phyloP scores from a whole-genome alignment of 2,329 filamentous ascomycete species.

The Hymenoscyphus albidus region DNA sequence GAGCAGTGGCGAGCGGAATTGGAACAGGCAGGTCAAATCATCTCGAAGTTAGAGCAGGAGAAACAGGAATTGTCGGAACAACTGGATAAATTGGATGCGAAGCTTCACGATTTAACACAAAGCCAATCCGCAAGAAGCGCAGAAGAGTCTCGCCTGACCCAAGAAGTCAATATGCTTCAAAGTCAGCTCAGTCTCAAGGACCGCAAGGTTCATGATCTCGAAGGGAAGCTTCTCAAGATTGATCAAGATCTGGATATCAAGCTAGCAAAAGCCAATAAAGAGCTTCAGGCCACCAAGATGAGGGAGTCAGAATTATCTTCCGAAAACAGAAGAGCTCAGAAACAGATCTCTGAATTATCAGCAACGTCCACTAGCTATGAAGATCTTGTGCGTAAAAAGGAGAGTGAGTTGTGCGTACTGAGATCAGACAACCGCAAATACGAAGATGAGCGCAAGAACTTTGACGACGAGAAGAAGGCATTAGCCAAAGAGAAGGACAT shows the following conservation, averaged over 20 bases:
- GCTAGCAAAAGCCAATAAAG: slow-evolving; percentile 71
- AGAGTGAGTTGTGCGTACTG: slow-evolving; percentile 84
- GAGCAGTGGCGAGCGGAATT: slow-evolving; percentile 76
- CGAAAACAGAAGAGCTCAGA: slow-evolving; percentile 78
- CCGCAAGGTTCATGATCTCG: slow-evolving; percentile 81
- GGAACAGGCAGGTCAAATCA: slow-evolving; percentile 86
- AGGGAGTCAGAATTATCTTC: slow-evolving; percentile 72
- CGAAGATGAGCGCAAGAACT: slow-evolving; percentile 71
- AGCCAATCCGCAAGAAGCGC: slow-evolving; percentile 69
- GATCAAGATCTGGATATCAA: slow-evolving; percentile 90
- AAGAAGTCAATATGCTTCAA: slow-evolving; percentile 86
- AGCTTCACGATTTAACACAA: slow-evolving; percentile 66
- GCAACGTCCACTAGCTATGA: slow-evolving; percentile 93
- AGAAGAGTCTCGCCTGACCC: slow-evolving; percentile 71
- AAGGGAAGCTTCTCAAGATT: slow-evolving; percentile 74
- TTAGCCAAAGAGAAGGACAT: slow-evolving; percentile 75
- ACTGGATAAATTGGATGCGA: slow-evolving; percentile 64
- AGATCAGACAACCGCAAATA: slow-evolving; percentile 80
- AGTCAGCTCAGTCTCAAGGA: slow-evolving; percentile 88
- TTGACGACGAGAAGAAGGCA: slow-evolving; percentile 73
- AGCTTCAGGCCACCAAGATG: slow-evolving; percentile 68
- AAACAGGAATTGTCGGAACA: slow-evolving; percentile 70
- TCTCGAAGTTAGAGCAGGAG: slow-evolving; percentile 79
- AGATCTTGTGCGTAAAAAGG: slow-evolving; percentile 86
- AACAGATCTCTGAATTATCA: slow-evolving; percentile 82